Evolutionary conservation across 2,329 filamentous ascomycete genomes (phyloP), one percentile per base, ranked within the genome.

Genomic region (Penicillium sp.): DNA sequence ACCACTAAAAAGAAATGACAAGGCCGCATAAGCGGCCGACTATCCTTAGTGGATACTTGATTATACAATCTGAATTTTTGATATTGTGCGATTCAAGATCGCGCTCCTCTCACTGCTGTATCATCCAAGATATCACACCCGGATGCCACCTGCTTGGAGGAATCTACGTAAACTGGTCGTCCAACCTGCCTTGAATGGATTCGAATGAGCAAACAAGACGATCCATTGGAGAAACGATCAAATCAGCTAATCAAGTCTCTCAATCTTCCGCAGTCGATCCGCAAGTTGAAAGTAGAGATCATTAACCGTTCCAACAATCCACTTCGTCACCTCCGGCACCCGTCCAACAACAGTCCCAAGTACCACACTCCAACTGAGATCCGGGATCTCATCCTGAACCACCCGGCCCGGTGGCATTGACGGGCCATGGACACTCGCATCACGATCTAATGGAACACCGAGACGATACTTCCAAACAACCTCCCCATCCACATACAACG

Each of bases 401-500:
- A 74, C 69, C 49, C 65, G 62, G 6, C 74, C 75, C 17, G 72
- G 66, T 3, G 70, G 69, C 19, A 75, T 52, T 15, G 60, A 56
- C 6, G 57, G 59, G 37, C 54, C 25, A 38, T 41, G 33, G 10
- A 27, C 19, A 42, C 57, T 57, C 12, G 48, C 51, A 19, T 60
- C 59, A 5, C 58, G 57, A 4, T 56, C 42, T 23, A 75, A 41
- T 0, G 77, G 77, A 23, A 76, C 71, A 53, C 69, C 71, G 5
- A 80, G 70, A 41, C 67, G 67, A 61, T 80, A 79, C 54, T 73
- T 88, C 93, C 93, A 97, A 2, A 81, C 82, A 71, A 93, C 88
- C 43, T 84, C 77, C 2, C 92, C 93, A 72, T 96, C 89, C 19
- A 97, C 82, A 71, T 89, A 97, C 2, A 97, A 78, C 4, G 86